phyloP scores from a whole-genome alignment of 331 rosid genomes.

The Pyracantha coccinea region DNA sequence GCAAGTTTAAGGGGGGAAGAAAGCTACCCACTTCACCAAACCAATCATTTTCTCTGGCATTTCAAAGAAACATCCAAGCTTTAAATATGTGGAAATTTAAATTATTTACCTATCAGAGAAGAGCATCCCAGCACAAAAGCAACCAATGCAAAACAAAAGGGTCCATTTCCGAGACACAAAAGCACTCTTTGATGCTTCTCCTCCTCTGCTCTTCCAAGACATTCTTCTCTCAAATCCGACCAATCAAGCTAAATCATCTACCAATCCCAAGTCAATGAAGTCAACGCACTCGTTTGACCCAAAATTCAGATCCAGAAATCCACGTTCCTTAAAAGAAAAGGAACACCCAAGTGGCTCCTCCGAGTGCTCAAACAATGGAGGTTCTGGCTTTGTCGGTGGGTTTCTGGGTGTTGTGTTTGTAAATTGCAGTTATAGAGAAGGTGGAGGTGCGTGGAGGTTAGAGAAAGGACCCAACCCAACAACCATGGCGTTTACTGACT shows the following conservation, averaged over 20 bases:
- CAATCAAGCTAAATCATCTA: slow-evolving; percentile 16
- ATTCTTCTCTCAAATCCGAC: slow-evolving; percentile 10
- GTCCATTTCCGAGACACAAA: slow-evolving; percentile 44
- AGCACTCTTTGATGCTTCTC: slow-evolving; percentile 23
- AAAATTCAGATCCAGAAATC: slow-evolving; percentile 17
- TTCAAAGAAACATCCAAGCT: not conserved
- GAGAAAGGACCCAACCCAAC: slow-evolving; percentile 7
- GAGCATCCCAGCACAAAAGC: slow-evolving; percentile 52
- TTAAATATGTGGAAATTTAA: not conserved
- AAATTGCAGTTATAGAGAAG: not conserved
- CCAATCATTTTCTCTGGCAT: not conserved
- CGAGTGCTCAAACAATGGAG: not conserved
- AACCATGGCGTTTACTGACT: slow-evolving; percentile 2
- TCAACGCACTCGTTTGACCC: not conserved
- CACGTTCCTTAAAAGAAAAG: not conserved
- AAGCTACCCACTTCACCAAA: slow-evolving; percentile 17
- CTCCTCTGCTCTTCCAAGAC: slow-evolving; percentile 44
- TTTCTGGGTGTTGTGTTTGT: not conserved
- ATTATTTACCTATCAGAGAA: slow-evolving; percentile 41
- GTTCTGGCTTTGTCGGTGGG: not conserved
- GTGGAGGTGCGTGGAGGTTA: not conserved
- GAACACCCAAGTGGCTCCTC: not conserved
- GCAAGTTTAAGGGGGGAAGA: not conserved
- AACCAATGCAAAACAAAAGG: slow-evolving; percentile 39
- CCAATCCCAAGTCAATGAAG: slow-evolving; percentile 21